Evolutionary conservation across 129 eudicot species (phyloP).

Genomic region (Calendula officinalis): DNA sequence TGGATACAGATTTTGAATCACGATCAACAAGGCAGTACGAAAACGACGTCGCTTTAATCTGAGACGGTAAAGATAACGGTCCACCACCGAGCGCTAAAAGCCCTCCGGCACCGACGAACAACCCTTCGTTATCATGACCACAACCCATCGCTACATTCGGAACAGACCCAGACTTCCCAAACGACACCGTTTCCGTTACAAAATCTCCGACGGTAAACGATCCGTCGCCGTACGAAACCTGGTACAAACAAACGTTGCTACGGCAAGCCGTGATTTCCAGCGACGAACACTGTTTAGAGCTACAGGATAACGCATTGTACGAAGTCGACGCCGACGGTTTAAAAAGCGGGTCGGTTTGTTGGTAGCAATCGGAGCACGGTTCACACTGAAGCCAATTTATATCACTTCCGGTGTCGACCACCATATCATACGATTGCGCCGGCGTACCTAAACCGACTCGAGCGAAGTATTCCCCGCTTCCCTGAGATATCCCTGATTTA

Average conservation of each 20-base stretch:
- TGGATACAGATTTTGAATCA: constrained; percentile 53
- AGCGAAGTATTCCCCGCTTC: constrained; percentile 82
- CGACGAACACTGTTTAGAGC: constrained; percentile 37
- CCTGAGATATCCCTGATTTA: constrained; percentile 56
- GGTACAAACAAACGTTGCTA: constrained; percentile 45
- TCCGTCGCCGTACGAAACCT: constrained; percentile 89
- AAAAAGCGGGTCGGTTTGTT: constrained; percentile 62
- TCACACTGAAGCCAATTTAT: constrained; percentile 79
- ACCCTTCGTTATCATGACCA: constrained; percentile 74
- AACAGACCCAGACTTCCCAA: constrained; percentile 44
- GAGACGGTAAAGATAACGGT: constrained; percentile 53
- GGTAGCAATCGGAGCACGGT: constrained; percentile 72
- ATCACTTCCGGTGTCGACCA: constrained; percentile 75
- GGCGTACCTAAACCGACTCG: constrained; percentile 76
- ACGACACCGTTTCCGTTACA: constrained; percentile 71
- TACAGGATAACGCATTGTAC: constrained; percentile 40
- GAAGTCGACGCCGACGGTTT: constrained; percentile 46
- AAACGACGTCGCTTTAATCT: constrained; percentile 60
- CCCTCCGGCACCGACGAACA: constrained; percentile 70
- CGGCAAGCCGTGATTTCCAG: constrained; percentile 49
- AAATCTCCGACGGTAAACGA: constrained; percentile 70
- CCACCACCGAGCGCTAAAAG: constrained; percentile 67
- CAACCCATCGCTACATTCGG: constrained; percentile 66
- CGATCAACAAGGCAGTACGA: constrained; percentile 80
- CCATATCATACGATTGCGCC: constrained; percentile 44